Evolutionary conservation across 2,329 filamentous ascomycete species (phyloP), one percentile per base, ranked within the genome.

Genomic region (Neonectria hederae): DNA sequence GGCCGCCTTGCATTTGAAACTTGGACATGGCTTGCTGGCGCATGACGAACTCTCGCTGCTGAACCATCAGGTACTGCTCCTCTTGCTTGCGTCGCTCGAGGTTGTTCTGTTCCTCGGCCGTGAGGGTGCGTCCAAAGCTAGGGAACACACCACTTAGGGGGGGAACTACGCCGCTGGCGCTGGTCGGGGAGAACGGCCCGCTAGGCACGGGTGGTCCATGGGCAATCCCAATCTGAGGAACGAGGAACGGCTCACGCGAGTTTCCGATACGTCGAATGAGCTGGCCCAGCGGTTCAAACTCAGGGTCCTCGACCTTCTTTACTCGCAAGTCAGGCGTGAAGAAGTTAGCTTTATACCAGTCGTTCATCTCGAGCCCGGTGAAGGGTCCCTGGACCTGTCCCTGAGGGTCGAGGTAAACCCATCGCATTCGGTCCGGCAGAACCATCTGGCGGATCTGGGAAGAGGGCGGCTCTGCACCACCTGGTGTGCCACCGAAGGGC

Each of bases 341-440:
- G 82, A 98, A 99, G 49, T 95, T 94, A 40, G 94, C 95, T 78
- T 98, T 98, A 81, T 98, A 99, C 96, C 96, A 99, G 74, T 99
- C 97, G 72, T 99, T 97, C 96, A 99, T 99, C 79, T 99, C 96
- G 54, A 99, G 83, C 1, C 96, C 96, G 42, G 94, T 97, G 81
- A 96, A 99, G 0, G 96, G 96, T 0, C 96, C 96, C 76, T 99
- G 96, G 6, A 93, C 90, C 66, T 93, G 91, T 22, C 94, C 94
- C 76, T 97, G 93, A 5, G 96, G 96, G 76, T 99, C 96, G 56
- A 97, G 90, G 76, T 99, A 99, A 19, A 97, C 95, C 96, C 96
- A 99, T 73, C 95, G 87, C 94, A 99, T 99, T 14, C 97, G 87
- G 78, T 99, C 96, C 2, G 96, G 96, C 96, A 99, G 98, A 5